phyloP scores from a whole-genome alignment of 306 rosid genomes.

The Abrus precatorius region DNA sequence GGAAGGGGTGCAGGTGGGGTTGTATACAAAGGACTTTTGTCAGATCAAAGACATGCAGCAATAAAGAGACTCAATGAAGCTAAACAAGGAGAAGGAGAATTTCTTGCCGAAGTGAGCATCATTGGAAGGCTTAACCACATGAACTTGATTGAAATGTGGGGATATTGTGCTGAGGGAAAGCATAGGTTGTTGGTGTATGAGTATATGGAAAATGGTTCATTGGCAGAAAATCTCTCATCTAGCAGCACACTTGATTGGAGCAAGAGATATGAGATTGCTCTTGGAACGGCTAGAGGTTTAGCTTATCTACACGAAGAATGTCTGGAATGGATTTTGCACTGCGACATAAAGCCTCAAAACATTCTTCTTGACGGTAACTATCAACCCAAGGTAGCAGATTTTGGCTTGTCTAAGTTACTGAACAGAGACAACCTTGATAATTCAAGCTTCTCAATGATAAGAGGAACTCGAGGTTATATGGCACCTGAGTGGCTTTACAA shows the following conservation, averaged over 20 bases:
- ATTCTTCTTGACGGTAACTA: conserved; percentile 37
- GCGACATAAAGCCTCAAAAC: conserved; percentile 51
- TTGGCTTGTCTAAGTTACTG: conserved; percentile 39
- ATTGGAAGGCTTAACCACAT: conserved; percentile 39
- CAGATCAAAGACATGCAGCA: conserved; percentile 39
- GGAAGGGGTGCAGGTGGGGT: conserved; percentile 46
- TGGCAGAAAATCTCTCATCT: conserved; percentile 33
- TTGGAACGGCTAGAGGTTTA: conserved; percentile 59
- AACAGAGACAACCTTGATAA: conserved; percentile 43
- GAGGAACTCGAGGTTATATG: conserved; percentile 74
- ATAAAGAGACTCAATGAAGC: conserved; percentile 41
- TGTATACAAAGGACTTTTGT: conserved; percentile 39
- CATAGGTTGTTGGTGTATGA: conserved; percentile 35
- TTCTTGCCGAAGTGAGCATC: conserved; percentile 41
- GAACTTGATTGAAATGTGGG: conserved; percentile 51
- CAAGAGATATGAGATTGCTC: conserved; percentile 39
- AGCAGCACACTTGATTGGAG: conserved; percentile 38
- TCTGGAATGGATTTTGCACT: conserved; percentile 69
- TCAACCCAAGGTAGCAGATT: conserved; percentile 51
- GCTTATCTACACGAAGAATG: conserved; percentile 71
- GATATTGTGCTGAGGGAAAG: conserved; percentile 44
- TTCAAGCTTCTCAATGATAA: conserved; percentile 55
- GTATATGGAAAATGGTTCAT: conserved; percentile 47
- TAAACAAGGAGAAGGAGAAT: conserved; percentile 49
- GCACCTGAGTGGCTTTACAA: conserved; percentile 49